A percentile compares a stretch with the other conserved stretches of the same genome.
phyloP scores from a whole-genome alignment of 2,329 filamentous ascomycete genomes.

The Aspergillus cejpii region DNA sequence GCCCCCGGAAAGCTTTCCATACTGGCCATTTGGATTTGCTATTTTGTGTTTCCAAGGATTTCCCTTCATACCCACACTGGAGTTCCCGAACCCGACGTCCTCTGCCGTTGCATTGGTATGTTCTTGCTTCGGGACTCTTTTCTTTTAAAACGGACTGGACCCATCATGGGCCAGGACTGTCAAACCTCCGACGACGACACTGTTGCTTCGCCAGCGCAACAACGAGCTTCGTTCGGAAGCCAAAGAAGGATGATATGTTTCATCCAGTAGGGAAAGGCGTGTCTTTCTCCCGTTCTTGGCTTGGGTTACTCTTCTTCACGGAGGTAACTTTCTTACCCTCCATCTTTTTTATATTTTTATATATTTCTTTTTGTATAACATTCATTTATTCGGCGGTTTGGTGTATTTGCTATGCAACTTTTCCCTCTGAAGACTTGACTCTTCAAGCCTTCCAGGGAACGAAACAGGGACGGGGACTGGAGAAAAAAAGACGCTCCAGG shows the following conservation, averaged over 20 bases:
- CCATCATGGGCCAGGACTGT: not conserved
- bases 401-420: not conserved
- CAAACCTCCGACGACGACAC: not conserved
- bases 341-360: too few species aligned
- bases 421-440: not conserved
- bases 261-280: not conserved
- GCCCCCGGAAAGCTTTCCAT: slow-evolving; percentile 5
- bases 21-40: slow-evolving; percentile 6
- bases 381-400: not conserved
- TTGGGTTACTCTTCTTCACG: not conserved
- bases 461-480: too few species aligned
- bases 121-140: not conserved
- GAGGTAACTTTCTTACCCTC: not conserved
- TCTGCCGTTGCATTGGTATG: not conserved
- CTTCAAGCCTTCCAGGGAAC: too few species aligned
- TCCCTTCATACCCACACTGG: not conserved
- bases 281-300: not conserved
- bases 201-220: not conserved
- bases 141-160: not conserved
- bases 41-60: not conserved
- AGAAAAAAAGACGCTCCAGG: not conserved
- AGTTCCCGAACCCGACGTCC: slow-evolving; percentile 1
- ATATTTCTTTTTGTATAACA: slow-evolving; percentile 1
- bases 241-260: not conserved
- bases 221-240: not conserved